Evolutionary conservation across 805 yeast genomes (phyloP), one percentile per base, ranked within the genome.

Genomic region (Myxozyma vanderwaltii): DNA sequence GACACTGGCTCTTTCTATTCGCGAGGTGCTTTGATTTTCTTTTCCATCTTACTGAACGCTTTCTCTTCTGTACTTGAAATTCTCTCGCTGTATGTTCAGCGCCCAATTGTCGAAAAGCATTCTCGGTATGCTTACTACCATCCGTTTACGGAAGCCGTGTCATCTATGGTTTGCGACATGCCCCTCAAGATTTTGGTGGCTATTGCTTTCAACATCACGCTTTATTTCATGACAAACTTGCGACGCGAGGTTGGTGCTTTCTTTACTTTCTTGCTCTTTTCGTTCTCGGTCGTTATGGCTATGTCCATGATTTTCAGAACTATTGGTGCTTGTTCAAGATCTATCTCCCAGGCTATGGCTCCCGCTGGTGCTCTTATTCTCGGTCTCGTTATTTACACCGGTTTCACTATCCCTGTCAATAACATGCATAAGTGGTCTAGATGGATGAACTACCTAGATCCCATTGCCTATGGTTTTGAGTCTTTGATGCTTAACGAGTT

Each of bases 131-230:
- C 89, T 0, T 79, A 88, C 58, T 89, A 86, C 70, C 83, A 84
- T 59, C 91, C 91, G 2, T 79, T 89, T 13, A 84, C 89, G 2
- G 92, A 87, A 68, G 87, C 89, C 0, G 65, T 88, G 3, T 85
- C 89, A 0, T 76, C 83, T 4, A 76, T 84, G 47, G 59, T 86
- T 3, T 79, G 88, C 2, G 86, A 83, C 51, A 71, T 88, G 59
- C 91, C 92, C 2, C 77, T 82, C 55, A 86, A 86, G 72, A 61
- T 81, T 31, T 63, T 77, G 35, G 76, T 79, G 39, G 68, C 78
- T 29, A 68, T 81, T 23, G 66, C 71, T 23, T 85, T 84, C 70
- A 69, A 78, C 44, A 63, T 84, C 46, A 74, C 82, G 26, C 67
- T 81, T 27, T 86, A 83, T 71, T 88, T 86, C 73, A 73, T 88